Evolutionary conservation across 495 filamentous ascomycete species (phyloP), one percentile per base, ranked within the genome.

Genomic region (Penicillium coprophilum): DNA sequence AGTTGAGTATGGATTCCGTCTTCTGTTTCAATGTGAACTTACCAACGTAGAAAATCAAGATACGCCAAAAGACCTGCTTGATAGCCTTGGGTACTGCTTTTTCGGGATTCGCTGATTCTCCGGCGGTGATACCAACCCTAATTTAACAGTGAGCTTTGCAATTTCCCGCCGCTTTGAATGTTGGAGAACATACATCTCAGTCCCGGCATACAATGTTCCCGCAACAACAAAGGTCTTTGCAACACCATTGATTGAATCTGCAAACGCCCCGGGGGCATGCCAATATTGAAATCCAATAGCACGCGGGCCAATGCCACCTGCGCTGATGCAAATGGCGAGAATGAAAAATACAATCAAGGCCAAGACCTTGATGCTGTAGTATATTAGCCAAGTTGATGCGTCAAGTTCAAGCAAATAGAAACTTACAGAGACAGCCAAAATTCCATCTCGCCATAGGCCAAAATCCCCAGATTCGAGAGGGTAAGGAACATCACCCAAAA

Each of bases 41-140:
- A 53, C 89, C 72, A 48, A 92, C 75, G 59, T 90, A 92, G 67
- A 91, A 89, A 45, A 81, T 73, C 31, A 87, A 66, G 59, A 90
- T 87, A 54, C 86, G 85, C 85, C 84, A 88, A 57, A 88, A 88
- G 17, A 88, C 82, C 64, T 88, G 85, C 67, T 82, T 83, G 58
- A 85, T 86, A 19, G 86, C 85, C 20, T 77, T 77, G 6, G 86
- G 86, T 1, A 88, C 77, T 5, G 81, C 67, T 61, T 82, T 83
- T 58, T 76, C 67, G 4, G 87, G 87, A 69, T 89, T 85, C 4
- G 62, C 56, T 6, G 85, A 75, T 63, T 90, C 87, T 38, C 86
- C 86, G 17, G 87, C 87, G 15, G 86, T 86, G 32, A 90, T 78
- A 62, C 86, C 87, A 39, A 89, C 85, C 53, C 71, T 74, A 32